Conservation (phyloP, 306 rosid genomes). For the Sicyos edulis region DNA sequence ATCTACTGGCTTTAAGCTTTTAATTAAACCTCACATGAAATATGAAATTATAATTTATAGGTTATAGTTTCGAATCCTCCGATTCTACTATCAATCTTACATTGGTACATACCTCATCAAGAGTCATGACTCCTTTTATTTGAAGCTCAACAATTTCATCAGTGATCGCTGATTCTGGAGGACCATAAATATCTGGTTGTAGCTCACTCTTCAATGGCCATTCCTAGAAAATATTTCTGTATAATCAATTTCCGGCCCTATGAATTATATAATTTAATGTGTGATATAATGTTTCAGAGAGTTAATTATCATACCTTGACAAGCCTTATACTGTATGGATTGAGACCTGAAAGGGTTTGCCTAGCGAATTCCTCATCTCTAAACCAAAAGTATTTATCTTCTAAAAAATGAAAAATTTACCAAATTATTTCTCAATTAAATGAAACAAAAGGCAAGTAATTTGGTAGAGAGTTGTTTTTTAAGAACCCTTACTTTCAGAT, state of each 20-base stretch:
- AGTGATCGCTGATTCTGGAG: slow-evolving; percentile 60
- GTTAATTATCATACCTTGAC: slow-evolving; percentile 26
- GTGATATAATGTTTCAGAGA: too few species aligned
- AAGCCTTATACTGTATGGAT: slow-evolving; percentile 32
- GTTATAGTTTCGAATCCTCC: too few species aligned
- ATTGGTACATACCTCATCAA: slow-evolving; percentile 45
- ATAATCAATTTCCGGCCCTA: not conserved
- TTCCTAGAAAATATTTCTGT: slow-evolving; percentile 36
- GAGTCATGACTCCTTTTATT: slow-evolving; percentile 36
- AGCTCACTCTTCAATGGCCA: slow-evolving; percentile 80
- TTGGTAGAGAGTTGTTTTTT: not conserved
- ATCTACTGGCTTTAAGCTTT: too few species aligned
- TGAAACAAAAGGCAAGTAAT: not conserved
- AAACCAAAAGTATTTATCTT: slow-evolving; percentile 40
- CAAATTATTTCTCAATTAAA: not conserved
- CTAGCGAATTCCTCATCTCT: slow-evolving; percentile 42
- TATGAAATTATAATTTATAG: too few species aligned
- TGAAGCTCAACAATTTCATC: slow-evolving; percentile 46
- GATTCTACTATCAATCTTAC: too few species aligned
- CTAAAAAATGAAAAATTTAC: slow-evolving; percentile 1
- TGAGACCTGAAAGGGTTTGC: slow-evolving; percentile 44
- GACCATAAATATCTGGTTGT: slow-evolving; percentile 59
- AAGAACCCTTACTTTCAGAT: not conserved
- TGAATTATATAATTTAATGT: too few species aligned
- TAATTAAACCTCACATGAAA: too few species aligned